phyloP scores from a whole-genome alignment of 228 moss, liverwort and hornwort species.

The Sphagnum fallax region DNA sequence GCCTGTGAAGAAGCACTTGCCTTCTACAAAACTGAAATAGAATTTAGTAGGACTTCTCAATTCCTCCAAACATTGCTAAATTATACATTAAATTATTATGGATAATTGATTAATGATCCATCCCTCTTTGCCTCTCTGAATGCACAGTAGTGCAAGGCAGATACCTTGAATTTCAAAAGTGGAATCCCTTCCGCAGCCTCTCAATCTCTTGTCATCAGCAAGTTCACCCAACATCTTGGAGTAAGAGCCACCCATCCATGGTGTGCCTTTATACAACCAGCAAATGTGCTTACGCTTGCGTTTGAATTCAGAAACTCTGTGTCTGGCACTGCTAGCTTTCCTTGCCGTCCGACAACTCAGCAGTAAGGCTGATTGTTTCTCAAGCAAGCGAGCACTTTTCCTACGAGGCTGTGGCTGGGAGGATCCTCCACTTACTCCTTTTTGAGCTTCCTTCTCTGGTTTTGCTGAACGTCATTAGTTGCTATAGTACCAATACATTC shows the following conservation, averaged over 20 bases:
- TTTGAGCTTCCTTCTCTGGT: constrained; percentile 15
- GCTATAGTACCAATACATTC: not conserved
- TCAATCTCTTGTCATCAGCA: constrained; percentile 10
- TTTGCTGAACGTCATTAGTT: constrained; percentile 13
- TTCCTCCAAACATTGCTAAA: too few relatives aligned
- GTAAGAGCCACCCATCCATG: constrained; percentile 33
- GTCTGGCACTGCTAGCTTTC: constrained; percentile 4
- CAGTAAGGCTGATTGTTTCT: constrained; percentile 28
- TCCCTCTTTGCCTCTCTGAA: too few relatives aligned
- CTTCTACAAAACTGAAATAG: too few relatives aligned
- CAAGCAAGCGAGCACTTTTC: constrained; percentile 32
- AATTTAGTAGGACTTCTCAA: too few relatives aligned
- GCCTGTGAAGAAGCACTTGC: too few relatives aligned
- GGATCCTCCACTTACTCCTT: constrained; percentile 25
- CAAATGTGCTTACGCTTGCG: constrained; percentile 39
- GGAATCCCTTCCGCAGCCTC: constrained; percentile 12
- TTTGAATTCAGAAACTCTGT: constrained; percentile 31
- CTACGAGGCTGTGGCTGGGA: constrained; percentile 19
- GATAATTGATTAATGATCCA: too few relatives aligned
- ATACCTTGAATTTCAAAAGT: constrained; percentile 22
- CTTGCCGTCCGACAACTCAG: constrained; percentile 30
- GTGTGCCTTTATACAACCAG: constrained; percentile 48
- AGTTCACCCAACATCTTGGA: constrained; percentile 16
- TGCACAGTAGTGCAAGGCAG: too few relatives aligned
- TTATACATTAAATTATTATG: too few relatives aligned